These are phyloP conservation scores for Trypanosoma rangeli DNA, from an alignment of 208 protist species.

Conservation along the genomic window DNA sequence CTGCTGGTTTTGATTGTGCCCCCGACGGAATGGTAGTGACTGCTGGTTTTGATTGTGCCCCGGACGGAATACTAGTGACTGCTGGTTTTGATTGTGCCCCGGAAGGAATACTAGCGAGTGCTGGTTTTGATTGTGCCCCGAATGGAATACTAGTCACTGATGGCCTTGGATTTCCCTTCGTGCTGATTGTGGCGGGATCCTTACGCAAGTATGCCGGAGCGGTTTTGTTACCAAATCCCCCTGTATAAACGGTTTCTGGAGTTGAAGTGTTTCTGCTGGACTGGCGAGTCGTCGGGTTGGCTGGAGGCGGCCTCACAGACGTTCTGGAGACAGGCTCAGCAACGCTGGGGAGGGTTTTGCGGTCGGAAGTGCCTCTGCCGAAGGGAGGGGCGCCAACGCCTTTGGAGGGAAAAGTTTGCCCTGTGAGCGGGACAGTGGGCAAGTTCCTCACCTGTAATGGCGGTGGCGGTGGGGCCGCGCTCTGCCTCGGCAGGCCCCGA, in stretches of 20 bases:
- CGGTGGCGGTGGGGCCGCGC: neutral
- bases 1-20: neutral
- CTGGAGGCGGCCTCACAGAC: neutral
- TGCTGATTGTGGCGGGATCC: neutral
- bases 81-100: neutral
- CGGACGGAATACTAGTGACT: neutral
- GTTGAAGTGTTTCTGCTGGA: neutral
- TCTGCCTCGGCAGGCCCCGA: neutral
- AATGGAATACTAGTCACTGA: too few relatives aligned
- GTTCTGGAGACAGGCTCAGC: neutral
- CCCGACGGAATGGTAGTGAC: neutral
- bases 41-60: neutral
- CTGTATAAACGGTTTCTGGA: neutral
- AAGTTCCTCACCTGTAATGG: neutral
- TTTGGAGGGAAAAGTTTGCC: neutral
- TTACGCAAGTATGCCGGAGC: neutral
- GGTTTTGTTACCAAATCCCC: neutral
- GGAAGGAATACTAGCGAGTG: neutral
- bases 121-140: neutral
- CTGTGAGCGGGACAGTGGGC: neutral
- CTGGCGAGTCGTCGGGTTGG: neutral
- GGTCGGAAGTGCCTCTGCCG: neutral
- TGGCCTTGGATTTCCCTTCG: neutral
- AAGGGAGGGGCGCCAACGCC: neutral
- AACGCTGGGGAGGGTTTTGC: neutral